These are phyloP conservation scores for Microdochium paspali DNA, from an alignment of 2,329 filamentous ascomycete species.

Conservation along the genomic window DNA sequence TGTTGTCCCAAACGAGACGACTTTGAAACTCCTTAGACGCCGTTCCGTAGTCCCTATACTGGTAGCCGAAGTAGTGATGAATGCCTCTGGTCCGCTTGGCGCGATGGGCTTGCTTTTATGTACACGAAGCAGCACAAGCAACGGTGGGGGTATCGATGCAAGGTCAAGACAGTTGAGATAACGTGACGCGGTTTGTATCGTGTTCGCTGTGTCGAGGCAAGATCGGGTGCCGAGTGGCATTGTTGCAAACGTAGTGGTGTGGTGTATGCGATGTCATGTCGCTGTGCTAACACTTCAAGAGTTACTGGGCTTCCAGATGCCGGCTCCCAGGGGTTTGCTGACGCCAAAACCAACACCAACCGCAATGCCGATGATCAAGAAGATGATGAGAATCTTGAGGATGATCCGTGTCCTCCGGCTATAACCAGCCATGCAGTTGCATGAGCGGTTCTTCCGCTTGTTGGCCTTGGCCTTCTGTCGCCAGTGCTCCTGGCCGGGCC, in stretches of 20 bases:
- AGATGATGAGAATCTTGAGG: slow-evolving; percentile 41
- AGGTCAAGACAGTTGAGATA: neutral
- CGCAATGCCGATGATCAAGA: slow-evolving; percentile 43
- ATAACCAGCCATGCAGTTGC: slow-evolving; percentile 42
- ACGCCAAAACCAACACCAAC: slow-evolving; percentile 50
- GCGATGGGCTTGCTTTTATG: neutral
- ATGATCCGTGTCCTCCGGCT: slow-evolving; percentile 44
- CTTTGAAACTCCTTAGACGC: neutral
- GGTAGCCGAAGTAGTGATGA: neutral
- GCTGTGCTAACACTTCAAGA: slow-evolving; percentile 7
- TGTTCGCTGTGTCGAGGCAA: neutral
- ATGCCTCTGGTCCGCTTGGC: neutral
- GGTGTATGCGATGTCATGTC: neutral
- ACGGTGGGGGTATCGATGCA: neutral
- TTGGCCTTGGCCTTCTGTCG: slow-evolving; percentile 47
- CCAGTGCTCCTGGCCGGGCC: slow-evolving; percentile 53
- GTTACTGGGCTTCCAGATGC: slow-evolving; percentile 39
- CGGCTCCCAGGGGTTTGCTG: slow-evolving; percentile 50
- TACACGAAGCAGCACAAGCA: neutral
- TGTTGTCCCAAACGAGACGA: neutral
- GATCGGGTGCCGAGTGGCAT: neutral
- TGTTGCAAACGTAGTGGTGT: neutral
- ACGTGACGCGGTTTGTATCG: neutral
- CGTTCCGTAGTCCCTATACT: neutral
- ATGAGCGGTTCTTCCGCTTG: slow-evolving; percentile 38